A percentile compares a stretch with the other conserved stretches of the same genome.
phyloP scores from a whole-genome alignment of 495 filamentous ascomycete genomes.

The Neurospora hispaniola region DNA sequence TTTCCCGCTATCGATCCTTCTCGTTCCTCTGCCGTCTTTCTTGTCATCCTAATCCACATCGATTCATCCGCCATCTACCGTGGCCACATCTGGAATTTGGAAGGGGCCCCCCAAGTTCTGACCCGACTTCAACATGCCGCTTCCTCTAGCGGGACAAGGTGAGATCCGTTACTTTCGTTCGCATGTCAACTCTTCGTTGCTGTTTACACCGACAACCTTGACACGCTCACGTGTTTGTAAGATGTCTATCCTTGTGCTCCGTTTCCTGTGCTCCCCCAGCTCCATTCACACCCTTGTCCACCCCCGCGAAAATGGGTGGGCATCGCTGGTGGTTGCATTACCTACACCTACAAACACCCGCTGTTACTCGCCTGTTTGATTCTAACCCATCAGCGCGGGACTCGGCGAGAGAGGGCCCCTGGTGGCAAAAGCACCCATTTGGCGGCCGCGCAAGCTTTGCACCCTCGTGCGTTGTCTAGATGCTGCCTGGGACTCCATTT shows the following conservation, averaged over 20 bases:
- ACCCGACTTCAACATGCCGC: conserved; percentile 23
- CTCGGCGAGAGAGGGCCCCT: not conserved
- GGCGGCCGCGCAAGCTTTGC: not conserved
- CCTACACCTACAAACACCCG: not conserved
- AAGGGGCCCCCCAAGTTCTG: not conserved
- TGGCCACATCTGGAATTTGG: not conserved
- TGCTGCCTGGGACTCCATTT: not conserved
- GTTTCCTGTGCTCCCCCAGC: conserved; percentile 8
- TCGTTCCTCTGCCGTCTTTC: not conserved
- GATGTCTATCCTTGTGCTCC: not conserved
- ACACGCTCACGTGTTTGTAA: not conserved
- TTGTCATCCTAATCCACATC: too few species aligned
- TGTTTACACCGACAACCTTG: not conserved
- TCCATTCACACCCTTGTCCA: conserved; percentile 9
- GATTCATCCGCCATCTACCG: not conserved
- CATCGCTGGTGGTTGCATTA: not conserved
- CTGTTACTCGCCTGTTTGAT: not conserved
- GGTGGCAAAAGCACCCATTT: not conserved
- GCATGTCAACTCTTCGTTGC: not conserved
- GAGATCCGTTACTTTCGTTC: conserved; percentile 18
- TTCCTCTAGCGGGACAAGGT: conserved; percentile 38
- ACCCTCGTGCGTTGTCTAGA: not conserved
- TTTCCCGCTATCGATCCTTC: not conserved
- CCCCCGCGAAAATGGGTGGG: conserved; percentile 8
- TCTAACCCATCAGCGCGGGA: not conserved